Evolutionary conservation across 2,329 filamentous ascomycete genomes (phyloP).

Genomic region (Epicoccum nigrum): DNA sequence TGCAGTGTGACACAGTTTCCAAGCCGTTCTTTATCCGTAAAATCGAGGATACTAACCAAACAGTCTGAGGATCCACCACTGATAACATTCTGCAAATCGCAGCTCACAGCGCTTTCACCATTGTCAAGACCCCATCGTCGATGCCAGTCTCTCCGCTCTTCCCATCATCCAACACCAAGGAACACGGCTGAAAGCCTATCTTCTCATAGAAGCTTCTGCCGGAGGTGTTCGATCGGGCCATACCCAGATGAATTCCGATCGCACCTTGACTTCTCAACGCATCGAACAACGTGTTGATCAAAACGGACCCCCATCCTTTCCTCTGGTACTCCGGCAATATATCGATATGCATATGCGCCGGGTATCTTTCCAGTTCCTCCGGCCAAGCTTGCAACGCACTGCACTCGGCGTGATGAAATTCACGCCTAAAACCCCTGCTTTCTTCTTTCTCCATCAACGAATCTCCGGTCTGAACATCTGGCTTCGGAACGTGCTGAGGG

Average conservation of each 20-base stretch:
- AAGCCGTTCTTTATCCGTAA: too few species aligned
- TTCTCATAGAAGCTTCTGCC: conserved; percentile 39
- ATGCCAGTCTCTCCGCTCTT: conserved; percentile 33
- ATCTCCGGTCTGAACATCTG: conserved; percentile 9
- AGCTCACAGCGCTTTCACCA: conserved; percentile 32
- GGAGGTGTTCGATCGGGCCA: conserved; percentile 40
- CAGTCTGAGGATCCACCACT: too few species aligned
- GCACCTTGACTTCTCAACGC: conserved; percentile 31
- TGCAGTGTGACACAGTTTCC: too few species aligned
- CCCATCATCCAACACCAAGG: conserved; percentile 35
- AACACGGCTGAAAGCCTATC: conserved; percentile 32
- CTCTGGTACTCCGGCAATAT: conserved; percentile 43
- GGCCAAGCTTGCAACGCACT: conserved; percentile 30
- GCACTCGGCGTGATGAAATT: conserved; percentile 31
- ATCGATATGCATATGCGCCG: conserved; percentile 49
- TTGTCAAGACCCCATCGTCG: conserved; percentile 30
- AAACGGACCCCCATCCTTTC: conserved; percentile 36
- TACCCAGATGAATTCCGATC: conserved; percentile 44
- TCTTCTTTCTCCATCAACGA: conserved; percentile 29
- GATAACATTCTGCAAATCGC: too few species aligned
- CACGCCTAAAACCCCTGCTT: conserved; percentile 22
- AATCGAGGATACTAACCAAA: too few species aligned
- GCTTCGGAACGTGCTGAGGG: conserved; percentile 22
- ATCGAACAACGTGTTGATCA: conserved; percentile 37
- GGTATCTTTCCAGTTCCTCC: conserved; percentile 32